Evolutionary conservation across 306 rosid genomes (phyloP).

Genomic region (Lathyrus sativus): DNA sequence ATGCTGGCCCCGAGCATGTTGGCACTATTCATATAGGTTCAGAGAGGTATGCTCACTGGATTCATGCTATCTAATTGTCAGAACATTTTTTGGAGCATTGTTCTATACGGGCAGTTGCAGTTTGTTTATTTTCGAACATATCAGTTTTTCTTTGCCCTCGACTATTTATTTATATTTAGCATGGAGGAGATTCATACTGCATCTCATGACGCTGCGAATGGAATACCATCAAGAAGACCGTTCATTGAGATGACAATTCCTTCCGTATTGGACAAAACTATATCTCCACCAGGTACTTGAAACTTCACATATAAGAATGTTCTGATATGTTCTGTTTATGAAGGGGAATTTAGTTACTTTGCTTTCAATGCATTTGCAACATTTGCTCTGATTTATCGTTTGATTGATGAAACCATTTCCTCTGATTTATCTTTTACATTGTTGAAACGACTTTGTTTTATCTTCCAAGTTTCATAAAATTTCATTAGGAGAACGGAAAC

Average conservation of each 20-base stretch:
- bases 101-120: slow-evolving; percentile 21
- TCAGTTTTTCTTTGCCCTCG: slow-evolving; percentile 33
- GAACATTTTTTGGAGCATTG: slow-evolving; percentile 6
- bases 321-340: slow-evolving; percentile 12
- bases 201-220: slow-evolving; percentile 77
- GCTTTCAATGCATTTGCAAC: slow-evolving; percentile 32
- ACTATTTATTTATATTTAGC: slow-evolving; percentile 45
- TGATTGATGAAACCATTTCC: slow-evolving; percentile 1
- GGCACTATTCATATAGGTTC: slow-evolving; percentile 95
- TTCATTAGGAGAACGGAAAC: background rate
- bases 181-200: slow-evolving; percentile 89
- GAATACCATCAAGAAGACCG: slow-evolving; percentile 79
- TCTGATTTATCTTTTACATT: slow-evolving; percentile 13
- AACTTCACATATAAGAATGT: slow-evolving; percentile 17
- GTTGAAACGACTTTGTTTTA: background rate
- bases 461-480: slow-evolving; percentile 21
- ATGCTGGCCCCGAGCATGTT: slow-evolving; percentile 78
- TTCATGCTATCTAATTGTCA: slow-evolving; percentile 21
- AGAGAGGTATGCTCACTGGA: slow-evolving; percentile 60
- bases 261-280: slow-evolving; percentile 75
- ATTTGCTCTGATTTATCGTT: slow-evolving; percentile 4
- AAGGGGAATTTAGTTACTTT: slow-evolving; percentile 10
- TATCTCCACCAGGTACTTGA: slow-evolving; percentile 86
- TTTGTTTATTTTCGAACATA: slow-evolving; percentile 23
- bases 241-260: slow-evolving; percentile 96